Base-by-base conservation (phyloP, 164 flowering plant species). In the Vitis amurensis region DNA sequence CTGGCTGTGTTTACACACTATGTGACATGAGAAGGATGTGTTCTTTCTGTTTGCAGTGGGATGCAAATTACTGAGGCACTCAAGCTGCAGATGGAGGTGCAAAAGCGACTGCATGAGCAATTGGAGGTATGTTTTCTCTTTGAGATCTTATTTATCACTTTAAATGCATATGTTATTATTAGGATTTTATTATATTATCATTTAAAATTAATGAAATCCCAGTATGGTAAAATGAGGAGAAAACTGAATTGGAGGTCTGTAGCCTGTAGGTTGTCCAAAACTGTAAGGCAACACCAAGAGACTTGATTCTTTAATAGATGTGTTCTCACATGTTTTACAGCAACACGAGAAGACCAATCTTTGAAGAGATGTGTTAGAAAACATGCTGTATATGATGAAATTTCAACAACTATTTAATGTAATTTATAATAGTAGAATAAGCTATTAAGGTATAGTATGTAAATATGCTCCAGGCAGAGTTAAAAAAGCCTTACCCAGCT, bases 21-120 rank as follows among this genome's bases (percentile, higher is more conserved):
- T 10, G 2, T 17, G 53, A 30, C 23, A 53, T 66, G 49, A 66
- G 30, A 44, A 7, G 30, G 60, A 13, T 65, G 9, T 37, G 30
- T 48, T 68, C 27, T 57, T 51, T 66, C 23, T 73, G 19, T 57
- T 64, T 79, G 72, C 83, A 92, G 97, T 64, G 97, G 97, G 37
- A 82, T 86, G 89, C 94, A 94, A 78, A 92, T 92, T 49, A 91
- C 88, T 27, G 97, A 90, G 76, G 97, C 98, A 64, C 86, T 92
- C 17, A 90, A 87, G 84, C 83, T 94, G 81, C 98, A 92, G 78
- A 92, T 92, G 92, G 97, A 94, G 77, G 97, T 92, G 52, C 97
- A 94, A 72, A 94, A 90, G 81, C 85, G 97, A 19, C 82, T 94
- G 67, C 96, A 92, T 69, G 98, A 94, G 76, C 98, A 94, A 78